Conservation (phyloP, 495 filamentous ascomycete genomes). For the Xylaria telfairii region DNA sequence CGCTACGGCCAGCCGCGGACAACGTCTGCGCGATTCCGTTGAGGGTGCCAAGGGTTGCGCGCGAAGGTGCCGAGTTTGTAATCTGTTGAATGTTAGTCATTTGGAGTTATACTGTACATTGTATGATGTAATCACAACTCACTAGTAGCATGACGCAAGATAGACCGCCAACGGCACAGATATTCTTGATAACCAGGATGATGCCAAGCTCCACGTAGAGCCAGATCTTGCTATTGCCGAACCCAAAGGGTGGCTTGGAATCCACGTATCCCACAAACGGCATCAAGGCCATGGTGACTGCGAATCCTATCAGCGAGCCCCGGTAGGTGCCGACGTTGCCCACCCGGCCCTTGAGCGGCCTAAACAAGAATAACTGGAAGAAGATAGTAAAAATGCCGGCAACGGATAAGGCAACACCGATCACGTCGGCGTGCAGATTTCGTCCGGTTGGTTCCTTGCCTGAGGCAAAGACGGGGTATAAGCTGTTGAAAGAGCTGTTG, state of each 20-base stretch:
- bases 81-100: constrained; percentile 59
- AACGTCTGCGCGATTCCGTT: constrained; percentile 96
- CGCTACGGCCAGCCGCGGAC: constrained; percentile 85
- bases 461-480: constrained; percentile 91
- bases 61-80: constrained; percentile 88
- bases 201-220: constrained; percentile 77
- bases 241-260: constrained; percentile 48
- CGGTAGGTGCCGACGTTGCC: constrained; percentile 88
- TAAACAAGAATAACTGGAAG: constrained; percentile 87
- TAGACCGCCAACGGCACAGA: constrained; percentile 85
- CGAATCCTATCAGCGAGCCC: constrained; percentile 79
- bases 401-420: constrained; percentile 86
- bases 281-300: constrained; percentile 82
- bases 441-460: constrained; percentile 76
- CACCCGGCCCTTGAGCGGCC: constrained; percentile 75
- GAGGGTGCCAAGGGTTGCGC: constrained; percentile 84
- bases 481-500: constrained; percentile 87
- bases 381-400: constrained; percentile 83
- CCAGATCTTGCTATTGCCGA: constrained; percentile 65
- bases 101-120: background rate
- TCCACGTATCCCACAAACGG: constrained; percentile 86
- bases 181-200: constrained; percentile 83
- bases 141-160: constrained; percentile 88
- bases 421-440: constrained; percentile 73
- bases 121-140: constrained; percentile 40